Base-by-base conservation (phyloP, 257 asterid genomes). In the Nicotiana knightiana region DNA sequence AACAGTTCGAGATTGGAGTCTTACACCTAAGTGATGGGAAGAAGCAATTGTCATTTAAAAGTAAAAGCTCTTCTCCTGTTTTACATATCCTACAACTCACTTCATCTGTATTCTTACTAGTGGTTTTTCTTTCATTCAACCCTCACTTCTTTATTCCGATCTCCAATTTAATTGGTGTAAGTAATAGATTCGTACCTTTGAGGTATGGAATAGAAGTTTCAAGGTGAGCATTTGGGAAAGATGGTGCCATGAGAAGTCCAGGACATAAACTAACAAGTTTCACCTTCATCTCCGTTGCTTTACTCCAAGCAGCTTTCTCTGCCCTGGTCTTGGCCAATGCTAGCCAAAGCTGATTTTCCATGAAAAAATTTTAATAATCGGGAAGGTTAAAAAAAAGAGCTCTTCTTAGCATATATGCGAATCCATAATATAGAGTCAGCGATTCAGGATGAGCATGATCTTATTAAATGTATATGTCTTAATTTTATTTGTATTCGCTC, bases 271-370 rank as follows among this genome's bases (percentile, higher is more conserved):
- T 71, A 7, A 84, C 85, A 54, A 86, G 89, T 55, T 86, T 86
- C 33, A 86, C 89, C 55, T 82, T 84, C 55, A 81, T 33, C 67
- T 86, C 85, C 71, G 54, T 73, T 84, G 89, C 76, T 61, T 59
- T 86, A 46, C 76, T 64, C 87, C 89, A 86, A 35, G 89, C 89
- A 54, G 43, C 81, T 48, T 81, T 84, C 78, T 86, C 89, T 55
- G 89, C 84, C 70, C 83, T 43, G 35, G 89, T 86, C 73, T 86
- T 86, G 11, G 84, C 89, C 81, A 86, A 76, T 62, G 87, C 89
- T 81, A 86, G 82, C 89, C 89, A 86, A 21, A 86, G 85, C 89
- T 86, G 85, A 24, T 46, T 11, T 76, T 76, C 68, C 33, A 6
- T 53, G 48, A 33, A 66, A 24, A 76, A 2, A 32, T 3, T 15